Conservation (phyloP, 306 rosid species). For the Ziziphus jujuba region DNA sequence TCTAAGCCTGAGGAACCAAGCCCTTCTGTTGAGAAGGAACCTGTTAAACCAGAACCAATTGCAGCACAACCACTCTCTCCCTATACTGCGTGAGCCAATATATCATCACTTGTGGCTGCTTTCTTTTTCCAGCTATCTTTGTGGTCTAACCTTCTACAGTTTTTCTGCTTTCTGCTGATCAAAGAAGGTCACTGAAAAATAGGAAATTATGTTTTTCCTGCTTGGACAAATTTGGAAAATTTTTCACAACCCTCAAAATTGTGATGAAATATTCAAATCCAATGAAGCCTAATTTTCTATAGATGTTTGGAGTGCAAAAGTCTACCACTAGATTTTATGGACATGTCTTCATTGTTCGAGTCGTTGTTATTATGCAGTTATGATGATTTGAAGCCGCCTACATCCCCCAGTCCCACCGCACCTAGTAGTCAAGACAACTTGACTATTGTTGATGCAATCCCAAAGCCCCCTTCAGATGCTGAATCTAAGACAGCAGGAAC, state of each 20-base stretch:
- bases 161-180: background rate
- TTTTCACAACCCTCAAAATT: background rate
- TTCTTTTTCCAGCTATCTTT: background rate
- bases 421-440: slow-evolving; percentile 29
- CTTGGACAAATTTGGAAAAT: background rate
- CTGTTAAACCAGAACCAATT: slow-evolving; percentile 34
- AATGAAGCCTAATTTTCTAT: background rate
- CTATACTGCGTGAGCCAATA: slow-evolving; percentile 51
- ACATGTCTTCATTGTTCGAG: background rate
- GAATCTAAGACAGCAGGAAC: slow-evolving; percentile 22
- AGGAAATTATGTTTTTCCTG: too few relatives aligned
- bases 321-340: background rate
- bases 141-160: background rate
- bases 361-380: slow-evolving; percentile 36
- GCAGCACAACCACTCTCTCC: slow-evolving; percentile 60
- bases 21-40: slow-evolving; percentile 34
- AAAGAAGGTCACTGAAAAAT: background rate
- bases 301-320: background rate
- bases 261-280: background rate
- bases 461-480: slow-evolving; percentile 31
- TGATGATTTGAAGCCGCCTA: slow-evolving; percentile 48
- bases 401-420: slow-evolving; percentile 45
- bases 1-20: slow-evolving; percentile 37
- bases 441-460: slow-evolving; percentile 21
- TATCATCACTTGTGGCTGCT: slow-evolving; percentile 8